Conservation (phyloP, 2,329 filamentous ascomycete genomes). For the Beauveria sp. region DNA sequence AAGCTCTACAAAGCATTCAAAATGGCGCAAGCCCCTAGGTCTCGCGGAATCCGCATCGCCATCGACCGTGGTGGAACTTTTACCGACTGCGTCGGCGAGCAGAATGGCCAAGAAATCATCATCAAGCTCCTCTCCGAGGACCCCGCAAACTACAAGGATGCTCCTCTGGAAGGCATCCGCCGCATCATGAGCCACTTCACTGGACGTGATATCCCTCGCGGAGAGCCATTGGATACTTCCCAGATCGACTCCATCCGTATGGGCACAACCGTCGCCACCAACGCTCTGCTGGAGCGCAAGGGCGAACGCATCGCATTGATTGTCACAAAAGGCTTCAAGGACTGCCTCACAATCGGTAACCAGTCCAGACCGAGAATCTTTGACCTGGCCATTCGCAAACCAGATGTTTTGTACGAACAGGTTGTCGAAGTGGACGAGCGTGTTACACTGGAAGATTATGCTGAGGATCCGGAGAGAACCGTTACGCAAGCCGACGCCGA, state of each 20-base stretch:
- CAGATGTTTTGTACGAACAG: conserved; percentile 75
- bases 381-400: conserved; percentile 78
- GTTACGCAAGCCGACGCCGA: conserved; percentile 46
- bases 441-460: conserved; percentile 86
- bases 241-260: conserved; percentile 87
- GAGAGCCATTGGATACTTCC: conserved; percentile 71
- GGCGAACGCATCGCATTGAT: conserved; percentile 83
- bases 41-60: conserved; percentile 64
- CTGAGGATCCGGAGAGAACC: conserved; percentile 68
- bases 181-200: conserved; percentile 76
- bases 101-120: conserved; percentile 68
- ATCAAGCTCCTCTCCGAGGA: conserved; percentile 89
- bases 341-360: conserved; percentile 84
- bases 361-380: conserved; percentile 87
- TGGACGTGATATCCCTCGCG: conserved; percentile 67
- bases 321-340: conserved; percentile 79
- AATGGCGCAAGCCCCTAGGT: conserved; percentile 30
- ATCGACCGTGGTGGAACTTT: conserved; percentile 83
- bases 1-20: neutral
- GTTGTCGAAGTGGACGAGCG: conserved; percentile 89
- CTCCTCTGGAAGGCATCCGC: conserved; percentile 83
- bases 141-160: conserved; percentile 83
- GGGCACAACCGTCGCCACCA: conserved; percentile 93
- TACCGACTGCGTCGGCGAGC: conserved; percentile 84
- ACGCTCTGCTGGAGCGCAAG: conserved; percentile 82